Evolutionary conservation across 106 monocot species (phyloP).

Genomic region (Dendrobium officinale): DNA sequence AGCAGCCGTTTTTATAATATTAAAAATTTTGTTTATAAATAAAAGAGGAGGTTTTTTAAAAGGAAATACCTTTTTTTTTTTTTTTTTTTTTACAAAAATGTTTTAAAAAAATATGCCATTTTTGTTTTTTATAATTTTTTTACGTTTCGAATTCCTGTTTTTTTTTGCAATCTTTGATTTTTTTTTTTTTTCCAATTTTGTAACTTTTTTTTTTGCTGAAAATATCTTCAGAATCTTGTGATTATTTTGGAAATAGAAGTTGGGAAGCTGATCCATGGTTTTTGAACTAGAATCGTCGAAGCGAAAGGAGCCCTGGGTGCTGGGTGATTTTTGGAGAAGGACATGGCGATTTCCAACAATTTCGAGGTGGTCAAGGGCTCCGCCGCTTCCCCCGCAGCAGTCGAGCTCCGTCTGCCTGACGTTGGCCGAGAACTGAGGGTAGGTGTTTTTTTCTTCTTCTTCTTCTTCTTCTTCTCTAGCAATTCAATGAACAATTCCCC

Average conservation of each 20-base stretch:
- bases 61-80: conserved; percentile 1
- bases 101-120: neutral
- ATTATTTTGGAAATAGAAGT: neutral
- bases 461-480: no score
- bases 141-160: neutral
- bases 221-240: neutral
- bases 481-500: no score
- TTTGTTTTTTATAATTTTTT: no score
- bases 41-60: no score
- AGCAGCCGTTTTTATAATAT: no score
- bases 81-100: no score
- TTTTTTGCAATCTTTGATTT: neutral
- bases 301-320: conserved; percentile 12
- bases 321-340: conserved; percentile 9
- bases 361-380: conserved; percentile 18
- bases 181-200: neutral
- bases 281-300: conserved; percentile 17
- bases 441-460: neutral
- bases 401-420: conserved; percentile 28
- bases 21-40: no score
- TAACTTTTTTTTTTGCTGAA: neutral
- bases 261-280: conserved; percentile 11
- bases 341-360: conserved; percentile 28
- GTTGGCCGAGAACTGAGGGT: conserved; percentile 28
- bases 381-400: conserved; percentile 15